Evolutionary conservation across 192 early-diverging fungal genomes (phyloP).

Genomic region (Lunasporangiospora selenospora): DNA sequence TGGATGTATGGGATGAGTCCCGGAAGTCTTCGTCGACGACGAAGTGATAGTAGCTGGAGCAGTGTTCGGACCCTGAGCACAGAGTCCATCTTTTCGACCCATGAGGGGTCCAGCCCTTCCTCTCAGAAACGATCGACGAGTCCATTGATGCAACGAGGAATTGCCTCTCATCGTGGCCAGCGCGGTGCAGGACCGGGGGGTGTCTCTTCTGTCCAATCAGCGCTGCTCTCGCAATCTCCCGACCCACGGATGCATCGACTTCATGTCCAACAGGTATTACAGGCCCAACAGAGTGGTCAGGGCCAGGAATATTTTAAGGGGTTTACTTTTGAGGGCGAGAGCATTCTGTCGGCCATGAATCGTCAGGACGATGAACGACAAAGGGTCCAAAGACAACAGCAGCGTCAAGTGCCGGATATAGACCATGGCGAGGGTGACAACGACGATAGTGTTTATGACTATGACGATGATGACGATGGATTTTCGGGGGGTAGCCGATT

Average conservation of each 20-base stretch:
- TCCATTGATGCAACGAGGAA: no score
- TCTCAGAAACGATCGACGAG: conserved; percentile 10
- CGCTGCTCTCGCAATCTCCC: no score
- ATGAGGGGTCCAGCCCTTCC: conserved; percentile 7
- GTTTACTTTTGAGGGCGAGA: conserved; percentile 63
- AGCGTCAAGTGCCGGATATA: not conserved
- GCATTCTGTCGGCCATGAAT: conserved; percentile 31
- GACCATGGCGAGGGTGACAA: not conserved
- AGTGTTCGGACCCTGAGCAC: conserved; percentile 39
- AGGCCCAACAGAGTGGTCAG: conserved; percentile 24
- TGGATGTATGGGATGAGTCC: no score
- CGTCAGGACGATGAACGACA: conserved; percentile 29
- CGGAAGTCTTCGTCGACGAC: conserved; percentile 14
- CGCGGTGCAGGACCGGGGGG: no score
- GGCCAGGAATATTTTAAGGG: conserved; percentile 75
- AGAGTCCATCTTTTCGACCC: conserved; percentile 28
- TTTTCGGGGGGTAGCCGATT: not conserved
- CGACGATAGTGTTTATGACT: not conserved
- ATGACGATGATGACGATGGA: not conserved
- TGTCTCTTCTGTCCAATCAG: no score
- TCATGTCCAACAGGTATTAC: no score
- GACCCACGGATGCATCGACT: no score
- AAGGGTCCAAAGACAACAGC: not conserved
- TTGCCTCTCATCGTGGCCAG: no score
- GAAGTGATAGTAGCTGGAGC: conserved; percentile 42